These are phyloP conservation scores for Lentinula novae-zelandiae DNA, from an alignment of 1,284 basidiomycete genomes.

Conservation along the genomic window DNA sequence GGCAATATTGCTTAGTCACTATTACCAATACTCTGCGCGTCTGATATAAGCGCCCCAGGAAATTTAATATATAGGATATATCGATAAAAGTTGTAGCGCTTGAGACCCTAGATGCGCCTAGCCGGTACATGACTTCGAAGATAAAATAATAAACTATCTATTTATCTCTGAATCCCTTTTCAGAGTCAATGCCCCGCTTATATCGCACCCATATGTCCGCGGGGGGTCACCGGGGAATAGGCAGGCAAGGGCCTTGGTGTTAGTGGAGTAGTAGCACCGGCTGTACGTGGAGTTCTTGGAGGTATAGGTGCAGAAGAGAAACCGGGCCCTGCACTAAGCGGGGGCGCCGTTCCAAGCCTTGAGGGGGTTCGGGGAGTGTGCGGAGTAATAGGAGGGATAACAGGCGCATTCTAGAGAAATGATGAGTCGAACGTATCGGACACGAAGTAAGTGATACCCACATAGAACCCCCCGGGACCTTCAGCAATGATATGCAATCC, in stretches of 20 bases:
- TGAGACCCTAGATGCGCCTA: no score
- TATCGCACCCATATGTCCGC: conserved; percentile 4
- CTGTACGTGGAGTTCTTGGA: background rate
- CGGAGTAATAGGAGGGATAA: conserved; percentile 1
- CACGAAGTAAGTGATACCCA: background rate
- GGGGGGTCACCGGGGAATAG: conserved; percentile 4
- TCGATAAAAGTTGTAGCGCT: no score
- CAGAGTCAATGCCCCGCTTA: background rate
- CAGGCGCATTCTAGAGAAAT: background rate
- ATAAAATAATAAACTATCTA: background rate
- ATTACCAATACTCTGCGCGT: no score
- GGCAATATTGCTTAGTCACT: no score
- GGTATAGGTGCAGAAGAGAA: conserved; percentile 1
- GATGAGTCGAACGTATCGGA: background rate
- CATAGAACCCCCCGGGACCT: background rate
- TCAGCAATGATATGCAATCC: conserved; percentile 4
- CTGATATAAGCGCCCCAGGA: no score
- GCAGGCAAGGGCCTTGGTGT: conserved; percentile 3
- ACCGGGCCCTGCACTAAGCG: conserved; percentile 4
- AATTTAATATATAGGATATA: no score
- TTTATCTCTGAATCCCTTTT: background rate
- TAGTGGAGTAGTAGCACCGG: background rate
- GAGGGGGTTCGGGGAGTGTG: conserved; percentile 6
- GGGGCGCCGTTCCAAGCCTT: background rate
- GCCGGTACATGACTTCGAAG: background rate